Percentiles rank a stretch among this genome's conserved stretches.
phyloP scores from a whole-genome alignment of 192 early-diverging fungal genomes.

The Neocallimastix lanati region DNA sequence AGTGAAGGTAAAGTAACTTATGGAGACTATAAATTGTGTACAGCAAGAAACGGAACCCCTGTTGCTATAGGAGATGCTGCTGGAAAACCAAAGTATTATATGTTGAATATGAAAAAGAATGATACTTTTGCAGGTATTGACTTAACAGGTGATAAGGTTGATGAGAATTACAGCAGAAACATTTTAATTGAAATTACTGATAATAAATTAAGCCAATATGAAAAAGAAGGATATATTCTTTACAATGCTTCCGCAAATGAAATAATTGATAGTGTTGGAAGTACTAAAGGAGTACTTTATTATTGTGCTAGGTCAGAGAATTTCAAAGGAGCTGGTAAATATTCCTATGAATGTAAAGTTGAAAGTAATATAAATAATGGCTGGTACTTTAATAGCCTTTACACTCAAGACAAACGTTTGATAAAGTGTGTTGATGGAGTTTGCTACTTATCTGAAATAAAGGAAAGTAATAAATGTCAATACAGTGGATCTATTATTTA shows the following conservation, averaged over 20 bases:
- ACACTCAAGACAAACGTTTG: background rate
- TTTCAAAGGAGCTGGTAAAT: too few relatives aligned
- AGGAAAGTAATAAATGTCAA: background rate
- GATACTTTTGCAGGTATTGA: too few relatives aligned
- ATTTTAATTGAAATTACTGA: background rate
- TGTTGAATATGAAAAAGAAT: too few relatives aligned
- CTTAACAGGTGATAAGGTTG: too few relatives aligned
- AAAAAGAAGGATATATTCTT: background rate
- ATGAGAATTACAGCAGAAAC: too few relatives aligned
- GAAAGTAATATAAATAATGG: background rate
- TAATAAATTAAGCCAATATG: background rate
- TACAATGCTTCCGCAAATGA: background rate
- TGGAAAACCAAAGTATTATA: too few relatives aligned
- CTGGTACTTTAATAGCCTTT: background rate
- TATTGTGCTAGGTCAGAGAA: background rate
- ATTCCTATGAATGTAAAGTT: too few relatives aligned
- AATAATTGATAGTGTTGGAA: background rate
- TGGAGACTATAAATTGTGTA: too few relatives aligned
- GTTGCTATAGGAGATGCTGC: too few relatives aligned
- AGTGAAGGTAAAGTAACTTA: too few relatives aligned
- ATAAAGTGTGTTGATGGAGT: background rate
- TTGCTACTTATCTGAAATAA: background rate
- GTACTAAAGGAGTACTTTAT: background rate
- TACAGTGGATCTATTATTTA: background rate
- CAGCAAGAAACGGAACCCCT: too few relatives aligned